These are phyloP conservation scores for Schwanniomyces polymorphus DNA, from an alignment of 805 yeast species.

Conservation along the genomic window DNA sequence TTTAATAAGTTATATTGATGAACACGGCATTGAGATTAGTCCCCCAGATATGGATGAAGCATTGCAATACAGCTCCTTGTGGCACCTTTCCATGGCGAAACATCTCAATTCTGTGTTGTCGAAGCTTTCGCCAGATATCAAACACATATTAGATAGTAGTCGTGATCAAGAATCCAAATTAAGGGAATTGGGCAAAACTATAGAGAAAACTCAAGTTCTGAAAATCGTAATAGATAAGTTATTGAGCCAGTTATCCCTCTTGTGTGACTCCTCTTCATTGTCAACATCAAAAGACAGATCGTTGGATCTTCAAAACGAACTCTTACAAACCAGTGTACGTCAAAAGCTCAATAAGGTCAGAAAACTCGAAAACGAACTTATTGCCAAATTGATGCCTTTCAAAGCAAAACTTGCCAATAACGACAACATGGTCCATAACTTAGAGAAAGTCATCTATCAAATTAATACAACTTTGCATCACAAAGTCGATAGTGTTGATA, in stretches of 20 bases:
- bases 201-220: slow-evolving; percentile 14
- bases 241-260: slow-evolving; percentile 22
- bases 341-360: slow-evolving; percentile 23
- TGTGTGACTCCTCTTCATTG: slow-evolving; percentile 8
- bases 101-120: slow-evolving; percentile 8
- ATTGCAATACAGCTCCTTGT: slow-evolving; percentile 10
- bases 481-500: slow-evolving; percentile 11
- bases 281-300: slow-evolving; percentile 19
- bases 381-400: slow-evolving; percentile 29
- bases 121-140: not conserved
- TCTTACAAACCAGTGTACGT: slow-evolving; percentile 23
- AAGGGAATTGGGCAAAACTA: slow-evolving; percentile 7
- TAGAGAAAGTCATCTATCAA: slow-evolving; percentile 29
- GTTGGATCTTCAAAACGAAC: slow-evolving; percentile 29
- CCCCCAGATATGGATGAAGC: slow-evolving; percentile 2
- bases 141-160: not conserved
- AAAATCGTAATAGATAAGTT: slow-evolving; percentile 24
- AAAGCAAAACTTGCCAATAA: slow-evolving; percentile 23
- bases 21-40: not conserved
- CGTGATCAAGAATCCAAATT: slow-evolving; percentile 3
- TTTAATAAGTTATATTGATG: slow-evolving; percentile 12
- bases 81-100: slow-evolving; percentile 13
- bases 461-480: slow-evolving; percentile 19
- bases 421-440: slow-evolving; percentile 18
- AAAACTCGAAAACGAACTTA: slow-evolving; percentile 20